A percentile compares a stretch with the other conserved stretches of the same genome.
Conservation (phyloP, 306 rosid species). For the Cucurbita pepo region DNA sequence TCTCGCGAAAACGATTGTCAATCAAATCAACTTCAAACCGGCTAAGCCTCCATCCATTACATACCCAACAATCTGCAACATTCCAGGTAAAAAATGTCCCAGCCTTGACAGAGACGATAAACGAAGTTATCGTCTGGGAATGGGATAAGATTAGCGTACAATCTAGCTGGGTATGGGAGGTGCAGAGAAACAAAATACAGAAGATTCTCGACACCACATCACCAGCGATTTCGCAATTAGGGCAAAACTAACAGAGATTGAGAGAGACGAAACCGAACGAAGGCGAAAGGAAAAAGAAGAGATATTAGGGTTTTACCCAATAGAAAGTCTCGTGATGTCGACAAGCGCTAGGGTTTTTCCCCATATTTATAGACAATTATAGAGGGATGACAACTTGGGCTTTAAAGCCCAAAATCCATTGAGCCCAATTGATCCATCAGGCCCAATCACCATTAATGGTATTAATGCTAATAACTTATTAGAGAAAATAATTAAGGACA, state of each 20-base stretch:
- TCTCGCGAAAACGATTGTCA: background rate
- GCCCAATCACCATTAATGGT: too few relatives aligned
- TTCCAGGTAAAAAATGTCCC: conserved; percentile 1
- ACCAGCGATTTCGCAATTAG: conserved; percentile 12
- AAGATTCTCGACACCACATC: conserved; percentile 20
- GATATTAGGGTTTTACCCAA: background rate
- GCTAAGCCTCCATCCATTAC: too few relatives aligned
- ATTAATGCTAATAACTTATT: too few relatives aligned
- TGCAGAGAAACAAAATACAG: conserved; percentile 10
- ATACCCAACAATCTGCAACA: background rate
- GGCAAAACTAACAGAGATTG: background rate
- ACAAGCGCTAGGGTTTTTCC: background rate
- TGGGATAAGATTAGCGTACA: conserved; percentile 13
- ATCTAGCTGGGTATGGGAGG: conserved; percentile 36
- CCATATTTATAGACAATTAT: background rate
- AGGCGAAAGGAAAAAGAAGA: background rate
- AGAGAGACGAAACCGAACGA: background rate
- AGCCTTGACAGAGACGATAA: conserved; percentile 30
- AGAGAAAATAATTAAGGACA: too few relatives aligned
- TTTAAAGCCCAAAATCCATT: background rate
- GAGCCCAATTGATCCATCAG: background rate
- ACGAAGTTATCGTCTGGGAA: conserved; percentile 7
- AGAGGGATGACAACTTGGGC: background rate
- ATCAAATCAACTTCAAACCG: background rate
- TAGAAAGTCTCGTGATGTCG: background rate